Evolutionary conservation across 1,139 yeast genomes (phyloP), one percentile per base, ranked within the genome.

Genomic region (Kodamaea anthophila): DNA sequence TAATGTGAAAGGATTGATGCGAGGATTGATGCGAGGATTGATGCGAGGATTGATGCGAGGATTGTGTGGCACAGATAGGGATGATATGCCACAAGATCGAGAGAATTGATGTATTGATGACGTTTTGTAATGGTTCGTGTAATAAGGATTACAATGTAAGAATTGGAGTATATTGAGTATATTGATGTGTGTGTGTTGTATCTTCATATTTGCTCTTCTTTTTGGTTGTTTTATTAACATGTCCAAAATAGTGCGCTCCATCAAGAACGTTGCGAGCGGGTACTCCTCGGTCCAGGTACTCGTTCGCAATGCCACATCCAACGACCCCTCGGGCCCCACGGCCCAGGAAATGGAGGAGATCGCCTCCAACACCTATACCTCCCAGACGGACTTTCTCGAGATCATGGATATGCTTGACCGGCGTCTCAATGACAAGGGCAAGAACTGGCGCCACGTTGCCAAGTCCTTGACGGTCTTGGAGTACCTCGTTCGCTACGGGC

Each of bases 391-490:
- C 44, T 78, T 88, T 44, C 70, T 86, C 49, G 96, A 88, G 48
- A 77, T 91, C 28, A 84, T 91, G 95, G 97, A 91, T 51, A 87
- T 93, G 86, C 59, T 91, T 32, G 98, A 88, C 58, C 78, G 88
- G 44, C 73, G 99, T 42, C 66, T 93, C 45, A 91, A 91, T 51
- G 98, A 91, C 51, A 88, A 88, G 64, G 98, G 98, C 37, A 91
- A 88, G 55, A 85, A 91, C 59, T 91, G 98, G 98, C 75, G 96
- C 43, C 99, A 91, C 56, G 91, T 91, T 26, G 91, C 94, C 41
- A 93, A 91, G 56, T 77, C 94, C 2, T 67, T 91, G 44, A 84
- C 95, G 1, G 82, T 91, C 9, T 68, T 91, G 47, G 97, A 91
- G 50, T 91, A 81, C 55, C 67, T 91, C 41, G 87, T 91, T 15